A percentile compares a stretch with the other conserved stretches of the same genome.
These are phyloP conservation scores for Russula sp. DNA, from an alignment of 768 basidiomycete genomes.

Conservation along the genomic window DNA sequence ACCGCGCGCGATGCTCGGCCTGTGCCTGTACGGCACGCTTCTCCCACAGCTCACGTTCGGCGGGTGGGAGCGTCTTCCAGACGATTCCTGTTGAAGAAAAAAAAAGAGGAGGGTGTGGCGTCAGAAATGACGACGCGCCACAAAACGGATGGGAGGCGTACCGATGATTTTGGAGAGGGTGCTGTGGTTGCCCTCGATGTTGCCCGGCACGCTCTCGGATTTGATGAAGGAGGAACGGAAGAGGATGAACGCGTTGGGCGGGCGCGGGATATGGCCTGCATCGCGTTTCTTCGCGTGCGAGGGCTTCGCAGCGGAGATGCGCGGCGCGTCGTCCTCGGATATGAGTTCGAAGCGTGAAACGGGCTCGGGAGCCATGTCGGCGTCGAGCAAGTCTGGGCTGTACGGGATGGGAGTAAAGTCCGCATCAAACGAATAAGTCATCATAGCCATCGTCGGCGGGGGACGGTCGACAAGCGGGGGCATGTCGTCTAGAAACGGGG, in stretches of 20 bases:
- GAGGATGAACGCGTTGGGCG: conserved; percentile 82
- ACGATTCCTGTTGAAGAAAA: conserved; percentile 45
- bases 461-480: conserved; percentile 46
- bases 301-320: conserved; percentile 29
- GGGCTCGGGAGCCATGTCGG: conserved; percentile 31
- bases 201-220: conserved; percentile 64
- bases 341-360: conserved; percentile 31
- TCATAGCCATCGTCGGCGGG: conserved; percentile 40
- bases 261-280: conserved; percentile 72
- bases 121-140: neutral
- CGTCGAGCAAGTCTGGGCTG: conserved; percentile 24
- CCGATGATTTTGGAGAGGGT: conserved; percentile 80
- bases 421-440: conserved; percentile 57
- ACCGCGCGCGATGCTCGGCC: conserved; percentile 64
- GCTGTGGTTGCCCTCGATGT: conserved; percentile 76
- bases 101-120: neutral
- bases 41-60: conserved; percentile 72
- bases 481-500: conserved; percentile 30
- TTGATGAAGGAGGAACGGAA: conserved; percentile 76
- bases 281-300: conserved; percentile 61
- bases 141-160: conserved; percentile 29
- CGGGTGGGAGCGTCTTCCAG: conserved; percentile 65
- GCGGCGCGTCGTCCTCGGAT: conserved; percentile 21
- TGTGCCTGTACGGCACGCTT: conserved; percentile 64
- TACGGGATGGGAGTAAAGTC: conserved; percentile 53